Percentiles rank a stretch among this genome's conserved stretches.
phyloP scores from a whole-genome alignment of 148 eudicot species.

The Amaranthus hypochondriacus region DNA sequence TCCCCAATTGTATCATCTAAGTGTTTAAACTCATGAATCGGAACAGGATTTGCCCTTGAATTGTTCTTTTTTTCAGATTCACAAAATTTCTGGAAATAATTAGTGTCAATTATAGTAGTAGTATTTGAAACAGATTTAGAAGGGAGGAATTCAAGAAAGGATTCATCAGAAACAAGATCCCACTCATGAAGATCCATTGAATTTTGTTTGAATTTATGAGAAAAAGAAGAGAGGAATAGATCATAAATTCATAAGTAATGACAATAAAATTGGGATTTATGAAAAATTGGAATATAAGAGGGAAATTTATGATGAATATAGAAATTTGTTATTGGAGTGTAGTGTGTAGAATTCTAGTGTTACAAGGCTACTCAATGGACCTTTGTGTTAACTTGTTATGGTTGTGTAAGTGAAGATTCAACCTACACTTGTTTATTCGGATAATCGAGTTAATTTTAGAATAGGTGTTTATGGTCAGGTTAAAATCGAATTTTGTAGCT shows the following conservation, averaged over 20 bases:
- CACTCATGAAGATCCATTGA: slow-evolving; percentile 55
- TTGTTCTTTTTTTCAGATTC: slow-evolving; percentile 17
- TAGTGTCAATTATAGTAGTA: slow-evolving; percentile 38
- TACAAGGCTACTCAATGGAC: slow-evolving; percentile 19
- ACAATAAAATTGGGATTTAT: no score
- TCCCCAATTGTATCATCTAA: slow-evolving; percentile 20
- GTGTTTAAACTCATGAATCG: slow-evolving; percentile 17
- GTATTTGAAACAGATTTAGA: slow-evolving; percentile 15
- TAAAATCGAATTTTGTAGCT: no score
- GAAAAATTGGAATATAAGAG: not conserved
- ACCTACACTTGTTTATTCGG: not conserved
- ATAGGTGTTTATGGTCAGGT: no score
- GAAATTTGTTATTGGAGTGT: slow-evolving; percentile 23
- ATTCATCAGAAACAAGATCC: not conserved
- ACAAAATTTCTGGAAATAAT: slow-evolving; percentile 40
- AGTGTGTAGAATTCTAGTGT: slow-evolving; percentile 26
- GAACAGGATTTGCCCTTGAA: slow-evolving; percentile 37
- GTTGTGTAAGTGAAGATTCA: slow-evolving; percentile 19
- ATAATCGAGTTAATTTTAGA: no score
- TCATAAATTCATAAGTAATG: not conserved
- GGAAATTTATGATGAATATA: not conserved
- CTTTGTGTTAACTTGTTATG: slow-evolving; percentile 12
- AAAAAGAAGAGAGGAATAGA: not conserved
- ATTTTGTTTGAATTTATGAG: slow-evolving; percentile 17
- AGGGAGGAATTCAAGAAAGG: not conserved